phyloP scores from a whole-genome alignment of 768 basidiomycete genomes.

The Podaxis mareebaensis region DNA sequence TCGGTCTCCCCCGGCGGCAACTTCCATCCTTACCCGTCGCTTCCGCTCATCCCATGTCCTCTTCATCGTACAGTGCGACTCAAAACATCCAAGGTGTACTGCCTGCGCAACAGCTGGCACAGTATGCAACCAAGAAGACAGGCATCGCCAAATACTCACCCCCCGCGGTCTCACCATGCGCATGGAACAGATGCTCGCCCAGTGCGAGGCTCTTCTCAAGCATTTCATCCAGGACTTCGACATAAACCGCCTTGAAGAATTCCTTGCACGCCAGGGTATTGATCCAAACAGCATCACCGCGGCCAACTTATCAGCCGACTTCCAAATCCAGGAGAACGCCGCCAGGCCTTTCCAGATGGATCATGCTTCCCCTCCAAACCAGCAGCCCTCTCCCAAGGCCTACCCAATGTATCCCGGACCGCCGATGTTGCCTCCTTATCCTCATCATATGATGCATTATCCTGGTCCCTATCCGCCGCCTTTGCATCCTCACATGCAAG shows the following conservation, averaged over 20 bases:
- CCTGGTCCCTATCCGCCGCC: slow-evolving; percentile 32
- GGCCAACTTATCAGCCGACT: slow-evolving; percentile 25
- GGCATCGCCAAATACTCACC: slow-evolving; percentile 84
- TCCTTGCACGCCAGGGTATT: slow-evolving; percentile 66
- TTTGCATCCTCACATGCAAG: slow-evolving; percentile 28
- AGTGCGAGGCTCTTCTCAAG: slow-evolving; percentile 79
- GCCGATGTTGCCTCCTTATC: slow-evolving; percentile 31
- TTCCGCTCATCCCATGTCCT: slow-evolving; percentile 29
- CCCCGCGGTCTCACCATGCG: slow-evolving; percentile 82
- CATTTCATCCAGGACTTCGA: slow-evolving; percentile 68
- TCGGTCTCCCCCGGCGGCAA: slow-evolving; percentile 81
- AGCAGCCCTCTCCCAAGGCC: slow-evolving; percentile 29
- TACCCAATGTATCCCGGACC: slow-evolving; percentile 44
- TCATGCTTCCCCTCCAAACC: slow-evolving; percentile 22
- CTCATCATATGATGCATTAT: slow-evolving; percentile 39
- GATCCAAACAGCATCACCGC: slow-evolving; percentile 39
- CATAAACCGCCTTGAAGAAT: slow-evolving; percentile 64
- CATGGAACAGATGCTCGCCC: slow-evolving; percentile 76
- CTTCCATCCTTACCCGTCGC: slow-evolving; percentile 59
- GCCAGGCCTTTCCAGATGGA: slow-evolving; percentile 35
- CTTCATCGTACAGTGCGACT: slow-evolving; percentile 71
- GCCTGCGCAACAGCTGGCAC: slow-evolving; percentile 82
- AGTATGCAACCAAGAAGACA: slow-evolving; percentile 83
- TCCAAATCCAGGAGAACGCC: slow-evolving; percentile 33
- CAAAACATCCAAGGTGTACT: slow-evolving; percentile 84